Evolutionary conservation across 306 rosid species (phyloP).

Genomic region (Trichosanthes truncata): DNA sequence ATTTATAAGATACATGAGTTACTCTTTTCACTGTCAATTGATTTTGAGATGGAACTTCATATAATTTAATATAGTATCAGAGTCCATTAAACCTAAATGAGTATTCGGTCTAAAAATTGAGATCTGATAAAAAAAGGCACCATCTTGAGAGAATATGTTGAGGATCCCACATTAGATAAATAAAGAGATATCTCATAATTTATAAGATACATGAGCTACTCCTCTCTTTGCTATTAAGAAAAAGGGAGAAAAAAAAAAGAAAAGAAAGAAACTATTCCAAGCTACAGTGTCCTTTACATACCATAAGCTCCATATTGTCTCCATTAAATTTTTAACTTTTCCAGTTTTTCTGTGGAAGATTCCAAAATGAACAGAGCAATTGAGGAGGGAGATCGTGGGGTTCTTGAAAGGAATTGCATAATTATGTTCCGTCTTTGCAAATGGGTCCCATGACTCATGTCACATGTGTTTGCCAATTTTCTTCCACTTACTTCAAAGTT

Average conservation of each 20-base stretch:
- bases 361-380: background rate
- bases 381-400: background rate
- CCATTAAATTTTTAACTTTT: background rate
- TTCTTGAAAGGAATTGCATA: background rate
- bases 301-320: constrained; percentile 1
- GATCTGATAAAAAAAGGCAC: too few species aligned
- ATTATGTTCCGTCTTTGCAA: background rate
- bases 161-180: too few species aligned
- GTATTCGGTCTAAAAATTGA: too few species aligned
- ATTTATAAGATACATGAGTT: too few species aligned
- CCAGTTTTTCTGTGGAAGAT: constrained; percentile 3
- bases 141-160: too few species aligned
- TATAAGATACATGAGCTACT: too few species aligned
- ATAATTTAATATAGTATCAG: too few species aligned
- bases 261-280: background rate
- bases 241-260: background rate
- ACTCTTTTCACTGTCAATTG: too few species aligned
- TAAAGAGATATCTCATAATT: too few species aligned
- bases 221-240: too few species aligned
- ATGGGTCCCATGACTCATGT: constrained; percentile 2
- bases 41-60: too few species aligned
- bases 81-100: too few species aligned
- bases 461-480: background rate
- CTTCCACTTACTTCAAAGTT: constrained; percentile 1
- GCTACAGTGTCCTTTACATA: background rate